Conservation (phyloP, 208 protist genomes). For the Giardia duodenalis region DNA sequence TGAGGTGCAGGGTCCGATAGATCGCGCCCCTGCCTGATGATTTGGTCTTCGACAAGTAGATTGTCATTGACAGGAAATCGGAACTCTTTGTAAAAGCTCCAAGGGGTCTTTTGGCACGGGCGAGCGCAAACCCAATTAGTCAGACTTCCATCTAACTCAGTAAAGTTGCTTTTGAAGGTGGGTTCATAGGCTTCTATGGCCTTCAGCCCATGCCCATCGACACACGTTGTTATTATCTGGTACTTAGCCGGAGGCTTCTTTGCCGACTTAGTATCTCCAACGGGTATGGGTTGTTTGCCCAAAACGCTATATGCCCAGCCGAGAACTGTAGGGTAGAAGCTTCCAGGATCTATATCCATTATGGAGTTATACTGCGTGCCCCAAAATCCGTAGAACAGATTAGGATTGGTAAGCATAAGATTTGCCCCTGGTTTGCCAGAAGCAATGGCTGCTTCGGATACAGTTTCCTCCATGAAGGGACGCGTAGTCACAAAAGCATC, state of each 20-base stretch:
- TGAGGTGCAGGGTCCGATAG: neutral
- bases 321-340: neutral
- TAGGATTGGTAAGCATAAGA: neutral
- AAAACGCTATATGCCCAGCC: neutral
- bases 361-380: conserved; percentile 4
- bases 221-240: conserved; percentile 2
- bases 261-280: neutral
- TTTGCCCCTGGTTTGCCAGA: neutral
- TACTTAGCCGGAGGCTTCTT: neutral
- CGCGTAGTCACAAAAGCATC: neutral
- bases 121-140: neutral
- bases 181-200: neutral
- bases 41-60: neutral
- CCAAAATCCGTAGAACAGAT: conserved; percentile 14
- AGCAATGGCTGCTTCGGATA: neutral
- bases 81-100: neutral
- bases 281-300: neutral
- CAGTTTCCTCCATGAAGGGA: neutral
- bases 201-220: neutral
- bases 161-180: neutral
- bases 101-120: neutral
- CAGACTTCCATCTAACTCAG: neutral
- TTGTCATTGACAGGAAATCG: neutral
- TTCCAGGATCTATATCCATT: neutral
- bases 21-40: neutral